A percentile compares a stretch with the other conserved stretches of the same genome.
phyloP scores from a whole-genome alignment of 495 filamentous ascomycete species.

The Aspergillus asperescens region DNA sequence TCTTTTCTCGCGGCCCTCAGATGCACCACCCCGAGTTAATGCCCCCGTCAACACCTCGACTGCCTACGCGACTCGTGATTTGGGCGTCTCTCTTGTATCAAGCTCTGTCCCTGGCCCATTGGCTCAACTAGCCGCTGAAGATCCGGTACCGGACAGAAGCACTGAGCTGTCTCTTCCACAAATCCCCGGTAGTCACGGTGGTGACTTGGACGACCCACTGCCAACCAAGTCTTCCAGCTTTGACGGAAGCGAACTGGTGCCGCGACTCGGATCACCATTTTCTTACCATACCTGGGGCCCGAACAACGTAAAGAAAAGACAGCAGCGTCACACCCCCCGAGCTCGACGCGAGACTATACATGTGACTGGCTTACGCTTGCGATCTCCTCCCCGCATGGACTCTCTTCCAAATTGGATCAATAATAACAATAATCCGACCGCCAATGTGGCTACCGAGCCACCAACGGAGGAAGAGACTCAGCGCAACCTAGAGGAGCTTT shows the following conservation, averaged over 20 bases:
- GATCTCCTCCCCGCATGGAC: slow-evolving; percentile 46
- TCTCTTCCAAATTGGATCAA: slow-evolving; percentile 50
- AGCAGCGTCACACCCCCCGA: slow-evolving; percentile 27
- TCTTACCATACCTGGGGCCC: slow-evolving; percentile 54
- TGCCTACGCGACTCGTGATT: slow-evolving; percentile 65
- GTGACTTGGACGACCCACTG: background rate
- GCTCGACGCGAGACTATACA: slow-evolving; percentile 41
- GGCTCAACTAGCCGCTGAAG: slow-evolving; percentile 51
- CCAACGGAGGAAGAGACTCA: slow-evolving; percentile 39
- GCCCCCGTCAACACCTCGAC: slow-evolving; percentile 26
- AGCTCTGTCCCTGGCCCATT: slow-evolving; percentile 72
- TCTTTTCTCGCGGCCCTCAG: slow-evolving; percentile 41
- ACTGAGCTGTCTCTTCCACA: slow-evolving; percentile 37
- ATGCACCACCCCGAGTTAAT: slow-evolving; percentile 25
- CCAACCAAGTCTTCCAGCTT: slow-evolving; percentile 21
- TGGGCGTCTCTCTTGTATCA: slow-evolving; percentile 76
- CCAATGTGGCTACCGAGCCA: slow-evolving; percentile 38
- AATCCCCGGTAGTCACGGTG: slow-evolving; percentile 10
- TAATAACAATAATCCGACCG: slow-evolving; percentile 46
- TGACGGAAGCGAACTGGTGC: slow-evolving; percentile 24
- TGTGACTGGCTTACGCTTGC: slow-evolving; percentile 40
- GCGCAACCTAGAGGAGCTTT: slow-evolving; percentile 46
- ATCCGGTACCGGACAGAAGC: slow-evolving; percentile 18
- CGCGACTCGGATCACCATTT: slow-evolving; percentile 53
- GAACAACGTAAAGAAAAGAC: slow-evolving; percentile 33